Evolutionary conservation across 2,329 filamentous ascomycete species (phyloP).

Genomic region (Sporothrix inflata): DNA sequence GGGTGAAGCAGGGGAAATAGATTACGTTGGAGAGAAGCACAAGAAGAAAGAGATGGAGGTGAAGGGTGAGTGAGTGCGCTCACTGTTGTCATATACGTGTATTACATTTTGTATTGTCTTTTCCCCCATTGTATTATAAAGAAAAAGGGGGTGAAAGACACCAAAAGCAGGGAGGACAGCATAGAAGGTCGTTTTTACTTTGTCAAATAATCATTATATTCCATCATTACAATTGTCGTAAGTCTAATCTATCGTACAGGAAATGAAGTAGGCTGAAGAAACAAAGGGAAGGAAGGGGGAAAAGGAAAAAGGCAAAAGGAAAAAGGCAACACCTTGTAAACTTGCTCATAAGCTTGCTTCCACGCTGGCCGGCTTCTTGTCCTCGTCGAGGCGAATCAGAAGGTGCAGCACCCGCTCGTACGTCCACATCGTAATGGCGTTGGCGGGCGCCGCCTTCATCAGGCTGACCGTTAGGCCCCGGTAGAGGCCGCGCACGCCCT

Average conservation of each 20-base stretch:
- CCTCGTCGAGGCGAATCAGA: slow-evolving; percentile 47
- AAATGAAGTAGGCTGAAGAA: not conserved
- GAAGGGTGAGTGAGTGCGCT: not conserved
- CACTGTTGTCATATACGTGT: slow-evolving; percentile 19
- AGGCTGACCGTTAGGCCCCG: slow-evolving; percentile 85
- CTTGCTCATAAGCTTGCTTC: not conserved
- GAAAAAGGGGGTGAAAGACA: slow-evolving; percentile 29
- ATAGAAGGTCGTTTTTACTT: slow-evolving; percentile 22
- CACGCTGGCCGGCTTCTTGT: not conserved
- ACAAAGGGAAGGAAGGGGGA: too few relatives aligned
- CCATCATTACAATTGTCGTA: slow-evolving; percentile 15
- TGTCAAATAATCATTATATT: slow-evolving; percentile 22
- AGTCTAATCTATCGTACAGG: slow-evolving; percentile 6
- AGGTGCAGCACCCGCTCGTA: slow-evolving; percentile 76
- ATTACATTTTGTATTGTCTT: slow-evolving; percentile 24
- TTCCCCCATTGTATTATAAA: slow-evolving; percentile 33
- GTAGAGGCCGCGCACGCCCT: slow-evolving; percentile 82
- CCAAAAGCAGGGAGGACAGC: slow-evolving; percentile 11
- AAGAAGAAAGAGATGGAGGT: not conserved
- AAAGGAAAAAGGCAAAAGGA: not conserved
- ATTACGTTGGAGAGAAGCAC: slow-evolving; percentile 7
- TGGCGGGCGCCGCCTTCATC: slow-evolving; percentile 90
- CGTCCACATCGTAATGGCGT: slow-evolving; percentile 92
- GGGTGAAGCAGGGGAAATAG: slow-evolving; percentile 90
- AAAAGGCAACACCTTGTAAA: not conserved